Conservation (phyloP, 2,329 filamentous ascomycete species). For the Venturia effusa region DNA sequence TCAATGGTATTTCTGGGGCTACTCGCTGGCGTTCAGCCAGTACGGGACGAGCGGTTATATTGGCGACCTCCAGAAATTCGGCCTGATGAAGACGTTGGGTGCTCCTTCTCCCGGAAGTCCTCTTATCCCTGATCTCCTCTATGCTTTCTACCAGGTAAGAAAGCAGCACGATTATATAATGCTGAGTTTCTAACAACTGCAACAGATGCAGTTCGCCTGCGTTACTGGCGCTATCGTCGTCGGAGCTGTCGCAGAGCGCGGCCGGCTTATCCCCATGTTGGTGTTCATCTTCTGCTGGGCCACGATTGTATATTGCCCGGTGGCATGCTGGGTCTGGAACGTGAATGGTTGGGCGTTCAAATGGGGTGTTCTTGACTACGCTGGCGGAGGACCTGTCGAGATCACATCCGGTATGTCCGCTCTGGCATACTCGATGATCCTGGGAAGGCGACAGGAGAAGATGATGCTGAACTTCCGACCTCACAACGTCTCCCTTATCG, state of each 20-base stretch:
- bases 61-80: constrained; percentile 81
- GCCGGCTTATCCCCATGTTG: constrained; percentile 84
- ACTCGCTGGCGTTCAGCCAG: constrained; percentile 82
- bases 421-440: constrained; percentile 88
- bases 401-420: constrained; percentile 90
- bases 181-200: constrained; percentile 16
- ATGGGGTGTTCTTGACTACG: constrained; percentile 91
- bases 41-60: constrained; percentile 82
- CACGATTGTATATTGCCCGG: constrained; percentile 91
- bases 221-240: constrained; percentile 87
- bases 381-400: constrained; percentile 93
- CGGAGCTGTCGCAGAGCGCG: constrained; percentile 87
- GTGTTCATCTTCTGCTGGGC: constrained; percentile 96
- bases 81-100: constrained; percentile 72
- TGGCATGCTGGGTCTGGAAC: constrained; percentile 97
- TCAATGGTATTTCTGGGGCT: constrained; percentile 99
- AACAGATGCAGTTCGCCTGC: constrained; percentile 89
- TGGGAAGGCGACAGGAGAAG: constrained; percentile 92
- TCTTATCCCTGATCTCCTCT: constrained; percentile 79
- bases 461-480: constrained; percentile 99
- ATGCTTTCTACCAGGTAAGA: constrained; percentile 81
- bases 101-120: constrained; percentile 80
- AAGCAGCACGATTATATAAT: constrained; percentile 8
- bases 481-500: constrained; percentile 96
- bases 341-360: constrained; percentile 84